Evolutionary conservation across 2,329 filamentous ascomycete species (phyloP), one percentile per base, ranked within the genome.

Genomic region (Beauveria sp.): DNA sequence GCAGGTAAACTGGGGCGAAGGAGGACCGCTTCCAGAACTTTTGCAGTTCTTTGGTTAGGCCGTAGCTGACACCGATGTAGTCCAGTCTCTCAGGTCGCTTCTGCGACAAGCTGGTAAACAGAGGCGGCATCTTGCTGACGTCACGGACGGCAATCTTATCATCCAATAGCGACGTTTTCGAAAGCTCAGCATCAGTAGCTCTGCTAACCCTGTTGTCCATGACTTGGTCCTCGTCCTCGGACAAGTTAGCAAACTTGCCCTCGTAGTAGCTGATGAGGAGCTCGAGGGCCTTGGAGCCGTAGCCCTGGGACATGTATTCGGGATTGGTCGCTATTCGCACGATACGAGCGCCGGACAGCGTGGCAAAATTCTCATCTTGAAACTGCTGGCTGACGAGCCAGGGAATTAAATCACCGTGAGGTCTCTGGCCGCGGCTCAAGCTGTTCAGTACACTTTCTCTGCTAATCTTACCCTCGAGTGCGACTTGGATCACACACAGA

Each of bases 311-410:
- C 57, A 89, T 81, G 68, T 96, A 97, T 66, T 97, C 92, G 0
- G 96, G 94, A 71, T 97, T 96, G 0, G 94, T 97, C 22, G 96
- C 94, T 69, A 99, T 97, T 54, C 94, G 86, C 18, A 99, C 93
- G 52, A 99, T 79, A 63, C 94, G 86, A 40, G 93, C 94, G 61
- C 94, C 96, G 16, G 93, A 97, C 1, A 99, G 81, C 46, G 90
- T 88, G 14, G 93, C 94, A 71, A 99, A 99, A 66, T 97, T 92
- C 66, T 96, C 91, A 68, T 99, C 94, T 71, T 97, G 94, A 78
- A 96, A 99, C 72, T 99, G 94, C 72, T 97, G 92, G 72, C 91
- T 96, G 64, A 99, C 90, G 37, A 97, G 83, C 94, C 94, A 99
- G 1, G 94, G 94, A 61, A 99, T 99, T 59, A 99, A 78, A 73